phyloP scores from a whole-genome alignment of 495 filamentous ascomycete genomes.

The Rusavskia elegans region DNA sequence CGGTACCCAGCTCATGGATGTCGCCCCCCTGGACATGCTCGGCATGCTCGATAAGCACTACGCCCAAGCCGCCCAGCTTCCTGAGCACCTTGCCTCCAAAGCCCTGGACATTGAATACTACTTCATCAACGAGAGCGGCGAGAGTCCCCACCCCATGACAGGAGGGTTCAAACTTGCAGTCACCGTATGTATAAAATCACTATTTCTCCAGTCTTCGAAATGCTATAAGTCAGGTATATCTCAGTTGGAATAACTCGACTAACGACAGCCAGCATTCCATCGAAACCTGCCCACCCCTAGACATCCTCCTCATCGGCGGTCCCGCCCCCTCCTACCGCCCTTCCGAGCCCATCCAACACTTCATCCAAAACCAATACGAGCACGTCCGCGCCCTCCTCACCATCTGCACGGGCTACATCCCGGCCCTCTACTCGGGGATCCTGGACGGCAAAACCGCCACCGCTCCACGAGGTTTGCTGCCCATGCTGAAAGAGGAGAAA shows the following conservation, averaged over 20 bases:
- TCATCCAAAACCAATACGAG: slow-evolving; percentile 10
- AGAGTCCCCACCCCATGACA: background rate
- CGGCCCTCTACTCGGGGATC: slow-evolving; percentile 7
- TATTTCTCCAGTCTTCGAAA: background rate
- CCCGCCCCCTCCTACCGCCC: slow-evolving; percentile 5
- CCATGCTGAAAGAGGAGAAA: background rate
- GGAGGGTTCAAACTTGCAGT: background rate
- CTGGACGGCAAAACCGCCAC: slow-evolving; percentile 14
- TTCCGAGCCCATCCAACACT: slow-evolving; percentile 8
- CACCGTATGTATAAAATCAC: background rate
- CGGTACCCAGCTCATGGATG: background rate
- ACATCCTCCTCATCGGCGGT: slow-evolving; percentile 14
- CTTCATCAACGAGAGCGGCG: background rate
- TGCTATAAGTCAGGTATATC: no score
- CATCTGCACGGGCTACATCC: slow-evolving; percentile 14
- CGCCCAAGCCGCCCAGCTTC: background rate
- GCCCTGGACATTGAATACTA: background rate
- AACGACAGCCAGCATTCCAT: slow-evolving; percentile 7
- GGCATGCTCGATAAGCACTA: background rate
- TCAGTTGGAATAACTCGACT: no score
- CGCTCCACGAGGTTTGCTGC: slow-evolving; percentile 7
- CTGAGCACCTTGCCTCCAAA: background rate
- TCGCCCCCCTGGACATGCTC: background rate
- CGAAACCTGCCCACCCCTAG: slow-evolving; percentile 11
- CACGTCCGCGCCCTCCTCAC: slow-evolving; percentile 8